Conservation (phyloP, 2,329 filamentous ascomycete genomes). For the Diplodia intermedia region DNA sequence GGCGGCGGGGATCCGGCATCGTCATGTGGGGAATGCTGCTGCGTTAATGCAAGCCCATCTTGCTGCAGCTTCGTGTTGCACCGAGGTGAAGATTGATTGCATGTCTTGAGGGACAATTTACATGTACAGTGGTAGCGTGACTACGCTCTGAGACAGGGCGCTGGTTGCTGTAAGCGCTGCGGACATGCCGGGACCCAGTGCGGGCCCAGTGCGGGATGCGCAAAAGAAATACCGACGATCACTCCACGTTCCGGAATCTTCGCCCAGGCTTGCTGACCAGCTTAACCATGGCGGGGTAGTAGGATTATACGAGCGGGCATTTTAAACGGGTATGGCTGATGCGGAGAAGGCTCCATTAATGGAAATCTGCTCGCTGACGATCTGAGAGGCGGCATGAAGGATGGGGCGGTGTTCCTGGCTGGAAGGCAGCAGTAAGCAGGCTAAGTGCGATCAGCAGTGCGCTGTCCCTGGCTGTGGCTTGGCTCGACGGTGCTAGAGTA, state of each 20-base stretch:
- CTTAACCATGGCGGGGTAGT: not conserved
- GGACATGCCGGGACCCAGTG: not conserved
- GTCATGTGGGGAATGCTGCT: slow-evolving; percentile 16
- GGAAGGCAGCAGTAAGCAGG: slow-evolving; percentile 6
- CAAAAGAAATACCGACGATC: not conserved
- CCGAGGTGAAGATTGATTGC: not conserved
- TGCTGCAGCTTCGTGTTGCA: not conserved
- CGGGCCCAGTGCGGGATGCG: not conserved
- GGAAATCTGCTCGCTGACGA: not conserved
- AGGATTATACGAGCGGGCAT: slow-evolving; percentile 11
- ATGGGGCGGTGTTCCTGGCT: not conserved
- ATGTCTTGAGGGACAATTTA: not conserved
- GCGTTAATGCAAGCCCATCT: not conserved
- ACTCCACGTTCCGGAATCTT: not conserved
- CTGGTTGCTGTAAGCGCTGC: not conserved
- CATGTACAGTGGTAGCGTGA: not conserved
- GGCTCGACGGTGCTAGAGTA: not conserved
- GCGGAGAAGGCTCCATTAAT: slow-evolving; percentile 1
- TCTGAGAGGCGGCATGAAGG: slow-evolving; percentile 5
- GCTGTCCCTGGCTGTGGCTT: slow-evolving; percentile 6
- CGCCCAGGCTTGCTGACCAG: not conserved
- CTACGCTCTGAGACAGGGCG: not conserved
- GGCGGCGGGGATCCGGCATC: slow-evolving; percentile 25
- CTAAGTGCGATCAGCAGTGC: slow-evolving; percentile 7
- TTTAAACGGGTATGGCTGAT: not conserved